These are phyloP conservation scores for Hansfordia pulvinata DNA, from an alignment of 2,329 filamentous ascomycete species.

Conservation along the genomic window DNA sequence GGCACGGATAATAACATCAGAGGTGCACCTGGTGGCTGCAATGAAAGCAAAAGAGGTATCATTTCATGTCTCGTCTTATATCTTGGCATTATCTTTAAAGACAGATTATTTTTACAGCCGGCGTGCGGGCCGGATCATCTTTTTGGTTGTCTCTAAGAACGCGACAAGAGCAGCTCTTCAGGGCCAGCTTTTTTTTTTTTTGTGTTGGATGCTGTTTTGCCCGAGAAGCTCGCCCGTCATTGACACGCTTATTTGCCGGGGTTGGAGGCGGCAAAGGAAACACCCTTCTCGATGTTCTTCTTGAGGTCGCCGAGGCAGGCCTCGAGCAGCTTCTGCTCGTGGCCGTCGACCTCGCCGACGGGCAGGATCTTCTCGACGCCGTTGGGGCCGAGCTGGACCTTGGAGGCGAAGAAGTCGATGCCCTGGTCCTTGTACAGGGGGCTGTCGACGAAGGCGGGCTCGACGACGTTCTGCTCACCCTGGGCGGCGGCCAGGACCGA, in stretches of 20 bases:
- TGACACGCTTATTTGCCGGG: conserved; percentile 38
- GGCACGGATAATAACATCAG: no score
- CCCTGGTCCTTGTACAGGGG: conserved; percentile 98
- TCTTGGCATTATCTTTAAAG: no score
- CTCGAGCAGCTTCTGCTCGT: conserved; percentile 84
- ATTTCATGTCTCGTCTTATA: no score
- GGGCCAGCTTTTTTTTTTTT: conserved; percentile 1
- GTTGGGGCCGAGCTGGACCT: conserved; percentile 89
- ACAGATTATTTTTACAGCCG: no score
- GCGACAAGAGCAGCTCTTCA: no score
- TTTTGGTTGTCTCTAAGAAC: no score
- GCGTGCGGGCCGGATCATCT: no score
- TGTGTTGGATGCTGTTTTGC: conserved; percentile 1
- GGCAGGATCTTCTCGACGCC: conserved; percentile 90
- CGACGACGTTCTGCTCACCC: conserved; percentile 87
- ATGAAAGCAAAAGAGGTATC: no score
- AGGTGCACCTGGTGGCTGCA: no score
- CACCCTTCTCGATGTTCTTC: conserved; percentile 93
- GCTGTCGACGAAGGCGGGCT: conserved; percentile 95
- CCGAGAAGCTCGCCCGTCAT: background rate
- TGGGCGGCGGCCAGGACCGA: conserved; percentile 83
- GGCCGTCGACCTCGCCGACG: conserved; percentile 69
- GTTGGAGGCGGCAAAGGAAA: conserved; percentile 44
- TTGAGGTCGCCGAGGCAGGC: conserved; percentile 72
- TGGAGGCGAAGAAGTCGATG: conserved; percentile 91